phyloP scores from a whole-genome alignment of 2,329 filamentous ascomycete species.

The Magnaporthiopsis rhizophila region DNA sequence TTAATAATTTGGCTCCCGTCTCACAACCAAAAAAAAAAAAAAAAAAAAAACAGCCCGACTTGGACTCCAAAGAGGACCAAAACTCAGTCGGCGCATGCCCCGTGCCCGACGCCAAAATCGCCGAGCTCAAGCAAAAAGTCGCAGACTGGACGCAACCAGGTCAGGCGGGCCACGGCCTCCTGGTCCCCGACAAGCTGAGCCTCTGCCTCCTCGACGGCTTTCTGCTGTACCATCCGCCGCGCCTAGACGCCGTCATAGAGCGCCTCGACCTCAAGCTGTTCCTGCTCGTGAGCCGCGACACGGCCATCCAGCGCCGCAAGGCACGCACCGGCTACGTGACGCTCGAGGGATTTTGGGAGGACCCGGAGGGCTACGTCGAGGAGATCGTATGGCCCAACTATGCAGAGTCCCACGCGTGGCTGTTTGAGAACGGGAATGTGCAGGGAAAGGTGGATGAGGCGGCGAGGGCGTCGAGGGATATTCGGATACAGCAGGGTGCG shows the following conservation, averaged over 20 bases:
- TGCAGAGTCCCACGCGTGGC: conserved; percentile 68
- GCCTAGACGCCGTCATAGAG: conserved; percentile 45
- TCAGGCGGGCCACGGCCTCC: conserved; percentile 32
- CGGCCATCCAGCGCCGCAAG: conserved; percentile 57
- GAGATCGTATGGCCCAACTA: conserved; percentile 96
- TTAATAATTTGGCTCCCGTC: background rate
- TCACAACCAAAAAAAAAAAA: conserved; percentile 1
- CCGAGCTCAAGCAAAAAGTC: conserved; percentile 38
- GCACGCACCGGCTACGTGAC: conserved; percentile 71
- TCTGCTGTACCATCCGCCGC: conserved; percentile 57
- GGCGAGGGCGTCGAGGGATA: conserved; percentile 30
- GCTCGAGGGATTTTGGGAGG: conserved; percentile 85
- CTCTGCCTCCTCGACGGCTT: conserved; percentile 84
- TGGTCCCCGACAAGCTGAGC: conserved; percentile 24
- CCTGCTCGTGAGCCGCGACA: conserved; percentile 58
- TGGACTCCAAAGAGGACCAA: conserved; percentile 53
- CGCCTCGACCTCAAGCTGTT: conserved; percentile 72
- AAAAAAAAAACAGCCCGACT: conserved; percentile 32
- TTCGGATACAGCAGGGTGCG: conserved; percentile 39
- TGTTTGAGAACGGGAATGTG: conserved; percentile 66
- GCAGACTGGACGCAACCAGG: conserved; percentile 35
- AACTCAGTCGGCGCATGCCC: conserved; percentile 52
- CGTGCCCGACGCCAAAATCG: conserved; percentile 38
- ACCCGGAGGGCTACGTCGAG: conserved; percentile 91
- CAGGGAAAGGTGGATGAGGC: conserved; percentile 36